phyloP scores from a whole-genome alignment of 345 rosid species.

The Eucalyptus pumila region DNA sequence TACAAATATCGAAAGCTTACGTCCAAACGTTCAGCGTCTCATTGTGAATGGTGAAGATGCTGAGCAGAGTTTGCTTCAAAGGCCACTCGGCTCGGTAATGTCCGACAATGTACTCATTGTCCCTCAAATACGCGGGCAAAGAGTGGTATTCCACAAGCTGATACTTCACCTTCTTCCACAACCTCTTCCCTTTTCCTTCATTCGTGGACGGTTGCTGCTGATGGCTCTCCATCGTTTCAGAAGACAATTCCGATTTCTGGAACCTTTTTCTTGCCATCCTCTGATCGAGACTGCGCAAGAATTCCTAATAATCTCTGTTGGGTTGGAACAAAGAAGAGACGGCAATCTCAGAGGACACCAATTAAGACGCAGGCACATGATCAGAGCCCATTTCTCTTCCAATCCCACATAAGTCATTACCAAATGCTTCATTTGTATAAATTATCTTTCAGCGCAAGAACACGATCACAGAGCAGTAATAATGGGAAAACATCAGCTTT shows the following conservation, averaged over 20 bases:
- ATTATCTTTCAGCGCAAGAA: not conserved
- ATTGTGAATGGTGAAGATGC: slow-evolving; percentile 78
- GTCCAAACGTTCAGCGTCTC: slow-evolving; percentile 98
- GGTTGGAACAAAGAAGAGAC: not conserved
- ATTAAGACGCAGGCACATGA: not conserved
- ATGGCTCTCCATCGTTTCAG: slow-evolving; percentile 32
- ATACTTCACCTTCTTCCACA: slow-evolving; percentile 82
- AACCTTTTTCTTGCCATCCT: slow-evolving; percentile 16
- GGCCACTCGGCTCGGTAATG: slow-evolving; percentile 97
- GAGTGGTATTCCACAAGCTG: slow-evolving; percentile 89
- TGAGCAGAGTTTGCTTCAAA: slow-evolving; percentile 67
- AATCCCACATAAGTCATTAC: not conserved
- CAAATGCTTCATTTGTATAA: not conserved
- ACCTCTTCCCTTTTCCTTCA: slow-evolving; percentile 63
- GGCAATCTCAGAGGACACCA: not conserved
- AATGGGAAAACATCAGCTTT: not conserved
- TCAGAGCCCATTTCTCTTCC: not conserved
- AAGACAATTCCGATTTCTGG: slow-evolving; percentile 4
- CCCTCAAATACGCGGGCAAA: slow-evolving; percentile 74
- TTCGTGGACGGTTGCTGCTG: slow-evolving; percentile 4
- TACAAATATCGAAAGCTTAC: slow-evolving; percentile 24
- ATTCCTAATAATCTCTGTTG: not conserved
- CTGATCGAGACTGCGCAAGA: not conserved
- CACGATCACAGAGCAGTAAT: not conserved
- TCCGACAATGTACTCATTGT: slow-evolving; percentile 78